A percentile compares a stretch with the other conserved stretches of the same genome.
Conservation (phyloP, 2,329 filamentous ascomycete genomes). For the Sporothrix dimorphospora region DNA sequence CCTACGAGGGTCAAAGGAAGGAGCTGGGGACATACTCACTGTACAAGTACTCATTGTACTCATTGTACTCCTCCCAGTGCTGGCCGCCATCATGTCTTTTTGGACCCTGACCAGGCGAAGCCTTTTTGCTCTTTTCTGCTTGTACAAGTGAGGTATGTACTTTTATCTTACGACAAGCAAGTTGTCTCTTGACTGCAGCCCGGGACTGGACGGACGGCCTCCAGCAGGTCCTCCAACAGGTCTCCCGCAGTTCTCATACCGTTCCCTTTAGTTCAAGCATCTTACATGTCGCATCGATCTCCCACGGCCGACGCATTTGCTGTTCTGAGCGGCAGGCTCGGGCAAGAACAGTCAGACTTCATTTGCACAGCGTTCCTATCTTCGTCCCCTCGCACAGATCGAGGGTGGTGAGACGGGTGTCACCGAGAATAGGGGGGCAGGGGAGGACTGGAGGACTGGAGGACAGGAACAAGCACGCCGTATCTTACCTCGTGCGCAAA, state of each 20-base stretch:
- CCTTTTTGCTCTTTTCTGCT: not conserved
- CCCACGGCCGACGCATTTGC: not conserved
- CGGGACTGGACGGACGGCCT: not conserved
- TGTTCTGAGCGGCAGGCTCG: not conserved
- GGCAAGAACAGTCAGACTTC: not conserved
- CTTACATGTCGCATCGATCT: not conserved
- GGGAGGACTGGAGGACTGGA: no score
- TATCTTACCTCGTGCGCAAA: no score
- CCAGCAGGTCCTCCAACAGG: not conserved
- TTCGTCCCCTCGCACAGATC: not conserved
- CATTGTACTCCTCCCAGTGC: not conserved
- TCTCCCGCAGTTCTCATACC: not conserved
- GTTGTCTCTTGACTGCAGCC: not conserved
- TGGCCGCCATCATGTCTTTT: not conserved
- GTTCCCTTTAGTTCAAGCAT: not conserved
- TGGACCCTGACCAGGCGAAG: not conserved
- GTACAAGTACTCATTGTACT: no score
- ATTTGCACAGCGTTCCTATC: not conserved
- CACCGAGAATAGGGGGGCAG: not conserved
- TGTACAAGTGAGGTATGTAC: not conserved
- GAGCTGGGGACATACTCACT: not conserved
- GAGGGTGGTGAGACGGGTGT: not conserved
- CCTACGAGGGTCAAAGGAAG: not conserved
- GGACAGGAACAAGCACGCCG: no score
- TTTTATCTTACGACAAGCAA: not conserved